Evolutionary conservation across 1,284 basidiomycete genomes (phyloP), one percentile per base, ranked within the genome.

Genomic region (Stygiomarasmius scandens): DNA sequence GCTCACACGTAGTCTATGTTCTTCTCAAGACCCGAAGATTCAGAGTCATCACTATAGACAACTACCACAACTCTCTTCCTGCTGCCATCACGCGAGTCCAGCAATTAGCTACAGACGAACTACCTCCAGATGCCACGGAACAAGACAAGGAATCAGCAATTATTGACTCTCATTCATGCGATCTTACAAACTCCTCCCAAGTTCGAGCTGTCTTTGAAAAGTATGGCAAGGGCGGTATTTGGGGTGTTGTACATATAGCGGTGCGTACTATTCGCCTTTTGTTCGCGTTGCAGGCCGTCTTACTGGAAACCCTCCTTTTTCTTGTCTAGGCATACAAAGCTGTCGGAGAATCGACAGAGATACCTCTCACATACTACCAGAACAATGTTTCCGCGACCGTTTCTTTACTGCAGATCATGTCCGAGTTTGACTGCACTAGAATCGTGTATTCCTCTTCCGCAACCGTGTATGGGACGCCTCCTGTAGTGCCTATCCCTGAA

Each of bases 381-480:
- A 95, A 95, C 77, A 98, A 97, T 69, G 94, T 98, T 58, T 75
- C 82, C 36, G 95, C 93, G 10, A 95, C 94, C 2, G 75, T 96
- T 60, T 86, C 82, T 48, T 84, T 97, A 20, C 80, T 96, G 49
- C 86, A 95, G 78, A 77, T 84, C 63, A 98, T 98, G 95, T 80
- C 82, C 56, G 89, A 92, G 61, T 92, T 88, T 73, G 87, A 89
- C 58, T 93, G 90, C 77, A 82, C 84, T 60, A 85, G 93, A 59
- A 80, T 99, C 62, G 96, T 99, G 61, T 99, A 98, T 79, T 98
- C 95, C 1, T 98, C 96, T 11, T 97, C 95, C 23, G 97, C 97
- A 1, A 99, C 97, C n/a, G 97, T 99, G 34, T 99, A 99, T 71
- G 97, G 97, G 59, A 95, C 89, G 2, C 97, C 97, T 8, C 89